Percentiles rank a stretch among this genome's conserved stretches.
phyloP scores from a whole-genome alignment of 225 moss, liverwort and hornwort genomes.

The Marchantia paleacea region DNA sequence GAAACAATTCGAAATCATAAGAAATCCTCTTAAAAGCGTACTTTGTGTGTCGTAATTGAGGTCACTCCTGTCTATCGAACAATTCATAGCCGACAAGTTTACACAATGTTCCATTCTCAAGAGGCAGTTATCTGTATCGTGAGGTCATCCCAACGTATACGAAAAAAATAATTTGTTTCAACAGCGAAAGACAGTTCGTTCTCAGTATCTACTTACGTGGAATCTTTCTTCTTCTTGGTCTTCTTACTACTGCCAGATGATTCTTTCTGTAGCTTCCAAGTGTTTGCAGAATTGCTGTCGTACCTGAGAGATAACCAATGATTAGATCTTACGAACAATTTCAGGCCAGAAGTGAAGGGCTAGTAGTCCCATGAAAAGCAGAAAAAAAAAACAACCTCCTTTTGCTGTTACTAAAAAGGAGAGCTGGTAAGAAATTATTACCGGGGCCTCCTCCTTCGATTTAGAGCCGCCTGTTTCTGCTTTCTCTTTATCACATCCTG shows the following conservation, averaged over 20 bases:
- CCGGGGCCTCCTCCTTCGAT: constrained; percentile 25
- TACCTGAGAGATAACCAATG: not conserved
- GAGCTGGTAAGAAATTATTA: constrained; percentile 4
- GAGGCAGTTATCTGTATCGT: too few relatives aligned
- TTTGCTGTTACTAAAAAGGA: not conserved
- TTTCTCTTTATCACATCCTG: constrained; percentile 47
- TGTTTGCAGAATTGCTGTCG: not conserved
- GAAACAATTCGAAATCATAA: too few relatives aligned
- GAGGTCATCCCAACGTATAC: too few relatives aligned
- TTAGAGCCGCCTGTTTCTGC: constrained; percentile 16
- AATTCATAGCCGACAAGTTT: too few relatives aligned
- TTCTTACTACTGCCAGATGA: not conserved
- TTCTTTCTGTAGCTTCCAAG: not conserved
- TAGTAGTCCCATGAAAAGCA: not conserved
- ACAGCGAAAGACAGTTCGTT: too few relatives aligned
- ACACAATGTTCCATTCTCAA: too few relatives aligned
- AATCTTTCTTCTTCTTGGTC: constrained; percentile 25
- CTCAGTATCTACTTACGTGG: not conserved
- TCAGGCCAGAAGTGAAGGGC: not conserved
- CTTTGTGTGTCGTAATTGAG: too few relatives aligned
- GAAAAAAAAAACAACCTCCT: not conserved
- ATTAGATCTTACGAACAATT: not conserved
- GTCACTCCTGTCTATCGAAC: too few relatives aligned
- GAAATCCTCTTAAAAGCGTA: too few relatives aligned
- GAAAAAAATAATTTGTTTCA: too few relatives aligned